Evolutionary conservation across 768 basidiomycete species (phyloP), one percentile per base, ranked within the genome.

Genomic region (Cystofilobasidium ferigula): DNA sequence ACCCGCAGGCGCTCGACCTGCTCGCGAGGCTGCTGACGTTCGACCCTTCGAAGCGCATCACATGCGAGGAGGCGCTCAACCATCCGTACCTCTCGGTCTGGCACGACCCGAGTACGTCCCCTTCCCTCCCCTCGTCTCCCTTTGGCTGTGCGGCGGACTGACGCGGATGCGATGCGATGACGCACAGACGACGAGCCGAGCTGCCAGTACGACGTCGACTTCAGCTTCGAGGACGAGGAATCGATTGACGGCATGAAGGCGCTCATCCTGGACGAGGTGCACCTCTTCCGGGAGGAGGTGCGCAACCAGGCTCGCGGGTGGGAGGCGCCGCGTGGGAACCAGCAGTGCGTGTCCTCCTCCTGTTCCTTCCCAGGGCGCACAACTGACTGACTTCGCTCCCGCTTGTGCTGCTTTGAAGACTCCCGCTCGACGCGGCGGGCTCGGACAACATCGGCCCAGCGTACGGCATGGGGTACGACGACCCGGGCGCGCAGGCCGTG

Each of bases 191-290:
- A 98, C 74, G 93, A 95, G 76, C 93, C 93, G 0, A 71, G 82
- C 42, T 95, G 91, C 75, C 84, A 88, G 42, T 76, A 82, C 57
- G 91, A 87, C 80, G 97, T 99, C 71, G 91, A 98, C 77, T 98
- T 99, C 73, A 81, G 84, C 22, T 99, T 99, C 71, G 95, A 99
- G 77, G 87, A 88, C 70, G 95, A 97, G 77, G 95, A 99, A 68
- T 85, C 84, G 65, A 93, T 94, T 70, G 90, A 94, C 53, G 95
- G 95, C 12, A 99, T 99, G 95, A 89, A 94, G 77, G 84, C 83
- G 69, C 77, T 98, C 74, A 99, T 99, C 71, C 84, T 98, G 28
- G 84, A 93, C 34, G 93, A 98, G 76, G 94, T 97, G 43, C 84
- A 84, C 68, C 74, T 81, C 16, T 98, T 99, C 84, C 84, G 95